These are phyloP conservation scores for Leishmania lainsoni DNA, from an alignment of 208 protist species.

Conservation along the genomic window DNA sequence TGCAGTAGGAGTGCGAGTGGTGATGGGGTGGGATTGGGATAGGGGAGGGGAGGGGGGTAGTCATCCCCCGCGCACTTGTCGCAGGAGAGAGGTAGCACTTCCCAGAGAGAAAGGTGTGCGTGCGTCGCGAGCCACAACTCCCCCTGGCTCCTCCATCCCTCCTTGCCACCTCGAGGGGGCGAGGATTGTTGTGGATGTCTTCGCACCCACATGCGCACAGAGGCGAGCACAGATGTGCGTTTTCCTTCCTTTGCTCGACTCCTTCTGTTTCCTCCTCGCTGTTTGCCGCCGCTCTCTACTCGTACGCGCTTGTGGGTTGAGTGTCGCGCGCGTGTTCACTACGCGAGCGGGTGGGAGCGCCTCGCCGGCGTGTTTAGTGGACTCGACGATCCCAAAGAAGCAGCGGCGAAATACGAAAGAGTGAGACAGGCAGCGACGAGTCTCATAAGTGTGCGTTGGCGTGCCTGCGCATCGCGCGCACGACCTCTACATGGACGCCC, in stretches of 20 bases:
- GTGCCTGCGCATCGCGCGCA: conserved; percentile 1
- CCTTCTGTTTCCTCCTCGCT: not conserved
- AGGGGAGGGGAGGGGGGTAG: not conserved
- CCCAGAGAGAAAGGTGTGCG: not conserved
- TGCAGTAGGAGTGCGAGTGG: not conserved
- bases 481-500: not conserved
- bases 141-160: not conserved
- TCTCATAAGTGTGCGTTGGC: not conserved
- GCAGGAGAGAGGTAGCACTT: not conserved
- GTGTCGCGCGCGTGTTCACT: not conserved
- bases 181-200: not conserved
- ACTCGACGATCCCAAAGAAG: not conserved
- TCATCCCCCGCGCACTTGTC: not conserved
- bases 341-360: not conserved
- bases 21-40: not conserved
- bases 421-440: not conserved
- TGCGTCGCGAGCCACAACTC: not conserved
- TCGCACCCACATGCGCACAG: not conserved
- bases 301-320: not conserved
- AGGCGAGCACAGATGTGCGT: not conserved
- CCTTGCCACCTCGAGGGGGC: not conserved
- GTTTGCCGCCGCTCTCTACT: not conserved
- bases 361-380: not conserved
- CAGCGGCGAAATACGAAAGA: not conserved
- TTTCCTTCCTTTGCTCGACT: conserved; percentile 13